Percentiles rank a stretch among this genome's conserved stretches.
These are phyloP conservation scores for Penicillium paneum DNA, from an alignment of 2,329 filamentous ascomycete species.

Conservation along the genomic window DNA sequence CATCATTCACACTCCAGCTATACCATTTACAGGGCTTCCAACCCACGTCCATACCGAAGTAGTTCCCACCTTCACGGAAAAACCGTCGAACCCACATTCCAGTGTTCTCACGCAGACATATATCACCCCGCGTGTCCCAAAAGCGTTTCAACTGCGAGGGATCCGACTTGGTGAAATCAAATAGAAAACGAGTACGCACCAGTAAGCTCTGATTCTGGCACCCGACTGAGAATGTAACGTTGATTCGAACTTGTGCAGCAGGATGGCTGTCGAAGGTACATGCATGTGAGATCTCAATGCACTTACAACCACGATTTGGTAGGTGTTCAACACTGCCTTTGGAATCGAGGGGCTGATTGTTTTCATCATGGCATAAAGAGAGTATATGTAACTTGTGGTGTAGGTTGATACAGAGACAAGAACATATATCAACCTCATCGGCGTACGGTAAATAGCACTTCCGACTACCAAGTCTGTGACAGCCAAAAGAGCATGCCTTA, in stretches of 20 bases:
- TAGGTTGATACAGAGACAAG: not conserved
- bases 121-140: not conserved
- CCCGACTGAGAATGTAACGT: not conserved
- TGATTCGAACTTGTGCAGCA: not conserved
- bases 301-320: not conserved
- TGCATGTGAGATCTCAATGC: not conserved
- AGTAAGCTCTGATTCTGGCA: not conserved
- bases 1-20: not conserved
- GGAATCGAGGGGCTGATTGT: not conserved
- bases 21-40: not conserved
- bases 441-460: not conserved
- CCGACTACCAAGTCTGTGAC: not conserved
- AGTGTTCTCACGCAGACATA: not conserved
- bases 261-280: not conserved
- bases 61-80: not conserved
- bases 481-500: not conserved
- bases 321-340: not conserved
- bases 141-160: not conserved
- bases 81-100: not conserved
- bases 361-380: not conserved
- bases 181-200: not conserved
- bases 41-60: not conserved
- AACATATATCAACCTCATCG: not conserved
- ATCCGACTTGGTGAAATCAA: not conserved
- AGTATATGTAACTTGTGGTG: not conserved